Evolutionary conservation across 768 basidiomycete genomes (phyloP).

Genomic region (Ramaria sp.): DNA sequence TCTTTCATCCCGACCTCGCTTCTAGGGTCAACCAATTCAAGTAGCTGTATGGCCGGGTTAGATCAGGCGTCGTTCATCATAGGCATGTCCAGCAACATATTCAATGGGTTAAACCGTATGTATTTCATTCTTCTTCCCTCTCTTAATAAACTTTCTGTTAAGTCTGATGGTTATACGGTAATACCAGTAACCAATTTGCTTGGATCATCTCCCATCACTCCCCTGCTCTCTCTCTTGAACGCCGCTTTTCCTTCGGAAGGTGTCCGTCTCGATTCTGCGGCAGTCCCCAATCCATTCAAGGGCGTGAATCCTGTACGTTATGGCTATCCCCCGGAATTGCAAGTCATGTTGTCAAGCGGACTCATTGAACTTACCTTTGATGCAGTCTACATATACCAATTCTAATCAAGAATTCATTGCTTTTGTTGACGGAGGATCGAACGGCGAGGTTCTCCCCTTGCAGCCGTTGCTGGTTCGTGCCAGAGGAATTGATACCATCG

Average conservation of each 20-base stretch:
- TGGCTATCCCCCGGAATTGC: too few relatives aligned
- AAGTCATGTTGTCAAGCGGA: not conserved
- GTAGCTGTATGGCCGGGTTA: slow-evolving; percentile 22
- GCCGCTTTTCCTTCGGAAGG: slow-evolving; percentile 6
- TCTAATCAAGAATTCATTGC: slow-evolving; percentile 21
- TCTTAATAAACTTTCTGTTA: not conserved
- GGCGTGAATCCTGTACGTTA: slow-evolving; percentile 20
- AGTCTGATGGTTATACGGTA: too few relatives aligned
- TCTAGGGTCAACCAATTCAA: slow-evolving; percentile 24
- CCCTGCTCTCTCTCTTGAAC: slow-evolving; percentile 17
- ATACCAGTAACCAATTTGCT: too few relatives aligned
- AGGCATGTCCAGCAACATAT: slow-evolving; percentile 30
- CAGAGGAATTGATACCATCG: slow-evolving; percentile 36
- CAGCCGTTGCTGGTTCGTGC: slow-evolving; percentile 38
- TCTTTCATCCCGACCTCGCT: slow-evolving; percentile 36
- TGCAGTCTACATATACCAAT: slow-evolving; percentile 20
- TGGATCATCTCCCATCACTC: slow-evolving; percentile 16
- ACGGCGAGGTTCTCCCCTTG: slow-evolving; percentile 34
- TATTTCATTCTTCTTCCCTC: not conserved
- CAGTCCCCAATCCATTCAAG: slow-evolving; percentile 28
- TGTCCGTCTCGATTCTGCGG: slow-evolving; percentile 19
- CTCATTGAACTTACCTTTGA: not conserved
- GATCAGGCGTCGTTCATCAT: slow-evolving; percentile 26
- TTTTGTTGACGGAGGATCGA: slow-evolving; percentile 31
- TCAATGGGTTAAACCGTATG: slow-evolving; percentile 17